Conservation (phyloP, 192 early-diverging fungal genomes). For the Podochytrium sp. region DNA sequence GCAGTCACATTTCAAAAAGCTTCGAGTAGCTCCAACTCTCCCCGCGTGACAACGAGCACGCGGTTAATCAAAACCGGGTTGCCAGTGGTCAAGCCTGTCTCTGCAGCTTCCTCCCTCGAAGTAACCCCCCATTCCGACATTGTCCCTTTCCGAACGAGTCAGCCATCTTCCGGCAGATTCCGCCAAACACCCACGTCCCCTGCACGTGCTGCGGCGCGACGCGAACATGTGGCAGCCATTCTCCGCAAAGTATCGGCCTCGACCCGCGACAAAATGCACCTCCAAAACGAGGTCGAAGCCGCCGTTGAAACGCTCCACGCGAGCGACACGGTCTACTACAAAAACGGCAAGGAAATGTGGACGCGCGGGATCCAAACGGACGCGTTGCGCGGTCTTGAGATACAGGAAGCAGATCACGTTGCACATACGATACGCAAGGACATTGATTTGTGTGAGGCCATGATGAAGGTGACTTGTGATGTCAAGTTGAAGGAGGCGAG, state of each 20-base stretch:
- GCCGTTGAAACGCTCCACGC: slow-evolving; percentile 1
- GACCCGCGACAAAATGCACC: not conserved
- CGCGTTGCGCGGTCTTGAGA: slow-evolving; percentile 1
- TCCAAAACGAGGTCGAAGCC: not conserved
- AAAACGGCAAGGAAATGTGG: slow-evolving; percentile 32
- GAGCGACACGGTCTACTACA: slow-evolving; percentile 8
- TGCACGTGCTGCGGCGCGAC: too few species aligned
- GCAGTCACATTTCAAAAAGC: too few species aligned
- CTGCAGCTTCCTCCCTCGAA: too few species aligned
- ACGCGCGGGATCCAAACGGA: slow-evolving; percentile 14
- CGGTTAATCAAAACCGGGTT: too few species aligned
- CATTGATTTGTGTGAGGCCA: slow-evolving; percentile 3
- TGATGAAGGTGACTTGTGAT: slow-evolving; percentile 20
- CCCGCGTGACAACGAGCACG: too few species aligned
- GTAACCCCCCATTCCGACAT: too few species aligned
- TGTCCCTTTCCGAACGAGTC: too few species aligned
- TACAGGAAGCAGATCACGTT: not conserved
- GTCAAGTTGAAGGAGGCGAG: slow-evolving; percentile 17
- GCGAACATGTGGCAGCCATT: not conserved
- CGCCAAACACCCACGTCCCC: too few species aligned
- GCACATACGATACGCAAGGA: slow-evolving; percentile 2
- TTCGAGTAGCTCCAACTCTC: too few species aligned
- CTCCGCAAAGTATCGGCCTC: not conserved
- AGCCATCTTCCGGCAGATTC: too few species aligned
- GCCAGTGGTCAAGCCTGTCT: too few species aligned